Conservation (phyloP, 306 rosid genomes). For the Betula pendula region DNA sequence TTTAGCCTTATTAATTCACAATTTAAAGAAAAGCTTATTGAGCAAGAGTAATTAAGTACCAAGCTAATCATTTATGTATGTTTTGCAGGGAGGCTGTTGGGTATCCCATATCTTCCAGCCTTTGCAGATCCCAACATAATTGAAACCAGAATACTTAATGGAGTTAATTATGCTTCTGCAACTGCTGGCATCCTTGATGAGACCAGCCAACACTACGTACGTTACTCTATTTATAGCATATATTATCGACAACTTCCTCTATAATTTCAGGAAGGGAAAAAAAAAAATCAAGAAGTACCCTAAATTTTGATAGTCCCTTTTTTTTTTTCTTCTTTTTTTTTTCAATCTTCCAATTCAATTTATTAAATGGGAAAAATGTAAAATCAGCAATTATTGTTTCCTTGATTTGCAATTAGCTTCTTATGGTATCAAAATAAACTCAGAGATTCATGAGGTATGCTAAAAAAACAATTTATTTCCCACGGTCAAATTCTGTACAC, state of each 20-base stretch:
- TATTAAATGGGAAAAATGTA: too few relatives aligned
- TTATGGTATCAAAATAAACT: too few relatives aligned
- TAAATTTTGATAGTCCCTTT: neutral
- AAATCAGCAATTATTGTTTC: too few relatives aligned
- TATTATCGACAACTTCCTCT: neutral
- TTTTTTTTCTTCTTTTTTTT: neutral
- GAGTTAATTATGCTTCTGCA: conserved; percentile 86
- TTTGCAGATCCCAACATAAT: conserved; percentile 52
- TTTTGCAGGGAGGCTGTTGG: conserved; percentile 54
- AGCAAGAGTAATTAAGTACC: neutral
- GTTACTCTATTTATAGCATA: neutral
- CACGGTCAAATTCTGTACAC: too few relatives aligned
- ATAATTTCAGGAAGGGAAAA: neutral
- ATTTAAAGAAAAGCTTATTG: neutral
- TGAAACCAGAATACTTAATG: conserved; percentile 48
- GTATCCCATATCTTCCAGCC: conserved; percentile 65
- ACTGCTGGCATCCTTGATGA: conserved; percentile 77
- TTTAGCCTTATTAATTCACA: too few relatives aligned
- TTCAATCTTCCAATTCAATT: too few relatives aligned
- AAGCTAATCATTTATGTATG: neutral
- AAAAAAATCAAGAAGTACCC: neutral
- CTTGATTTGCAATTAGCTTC: too few relatives aligned
- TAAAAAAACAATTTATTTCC: too few relatives aligned
- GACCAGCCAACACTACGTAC: conserved; percentile 69
- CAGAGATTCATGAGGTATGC: too few relatives aligned